A percentile compares a stretch with the other conserved stretches of the same genome.
Conservation (phyloP, 108 stramenopile genomes). For the Pseudonitzschia multistriata region DNA sequence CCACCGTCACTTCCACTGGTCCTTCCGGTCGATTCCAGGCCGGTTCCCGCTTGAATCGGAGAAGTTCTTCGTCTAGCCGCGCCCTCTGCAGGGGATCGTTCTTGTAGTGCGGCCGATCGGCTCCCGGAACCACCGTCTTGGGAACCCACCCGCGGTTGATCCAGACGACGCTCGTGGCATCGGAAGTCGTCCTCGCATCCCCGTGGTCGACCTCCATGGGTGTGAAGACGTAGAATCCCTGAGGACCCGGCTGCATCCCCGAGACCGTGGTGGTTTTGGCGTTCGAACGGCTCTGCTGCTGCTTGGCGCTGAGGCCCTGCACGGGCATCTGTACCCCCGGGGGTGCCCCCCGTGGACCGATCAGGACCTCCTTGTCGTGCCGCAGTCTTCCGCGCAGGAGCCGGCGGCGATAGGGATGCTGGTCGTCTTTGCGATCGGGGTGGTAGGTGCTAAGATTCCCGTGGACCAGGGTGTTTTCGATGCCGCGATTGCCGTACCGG, state of each 20-base stretch:
- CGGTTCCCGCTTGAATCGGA: not conserved
- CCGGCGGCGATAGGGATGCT: constrained; percentile 50
- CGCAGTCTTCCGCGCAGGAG: constrained; percentile 46
- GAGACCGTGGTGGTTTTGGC: constrained; percentile 39
- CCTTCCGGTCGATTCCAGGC: constrained; percentile 62
- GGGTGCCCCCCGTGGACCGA: constrained; percentile 87
- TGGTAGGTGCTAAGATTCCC: constrained; percentile 5
- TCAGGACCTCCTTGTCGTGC: constrained; percentile 62
- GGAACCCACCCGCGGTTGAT: constrained; percentile 91
- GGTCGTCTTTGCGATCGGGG: not conserved
- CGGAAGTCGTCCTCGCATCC: not conserved
- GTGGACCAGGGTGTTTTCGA: constrained; percentile 10
- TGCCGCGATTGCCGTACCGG: not conserved
- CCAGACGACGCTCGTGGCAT: constrained; percentile 38
- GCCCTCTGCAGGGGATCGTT: not conserved
- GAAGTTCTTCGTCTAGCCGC: not conserved
- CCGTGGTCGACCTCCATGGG: constrained; percentile 53
- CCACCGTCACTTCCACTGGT: constrained; percentile 30
- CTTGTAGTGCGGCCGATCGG: not conserved
- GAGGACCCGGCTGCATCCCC: constrained; percentile 65
- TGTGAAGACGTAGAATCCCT: constrained; percentile 76
- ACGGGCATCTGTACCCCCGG: constrained; percentile 52
- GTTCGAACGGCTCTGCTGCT: constrained; percentile 6
- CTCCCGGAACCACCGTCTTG: constrained; percentile 43
- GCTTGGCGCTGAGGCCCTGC: constrained; percentile 13